phyloP scores from a whole-genome alignment of 768 basidiomycete species.

The Mrakia frigida region DNA sequence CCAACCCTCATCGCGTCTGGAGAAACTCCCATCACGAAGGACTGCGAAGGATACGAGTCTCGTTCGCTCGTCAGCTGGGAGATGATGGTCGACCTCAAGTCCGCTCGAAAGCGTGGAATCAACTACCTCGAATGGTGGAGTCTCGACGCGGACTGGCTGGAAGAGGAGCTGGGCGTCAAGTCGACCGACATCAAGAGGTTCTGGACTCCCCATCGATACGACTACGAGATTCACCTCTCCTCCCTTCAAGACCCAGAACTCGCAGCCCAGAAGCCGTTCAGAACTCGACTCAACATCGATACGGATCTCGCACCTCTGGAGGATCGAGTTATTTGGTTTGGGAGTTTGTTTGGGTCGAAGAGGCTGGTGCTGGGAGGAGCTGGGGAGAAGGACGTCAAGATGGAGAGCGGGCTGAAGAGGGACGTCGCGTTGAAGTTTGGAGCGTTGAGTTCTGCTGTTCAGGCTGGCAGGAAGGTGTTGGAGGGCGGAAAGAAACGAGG shows the following conservation, averaged over 20 bases:
- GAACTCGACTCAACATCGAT: constrained; percentile 38
- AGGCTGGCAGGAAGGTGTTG: constrained; percentile 49
- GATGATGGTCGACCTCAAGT: constrained; percentile 58
- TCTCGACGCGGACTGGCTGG: constrained; percentile 52
- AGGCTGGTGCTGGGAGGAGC: constrained; percentile 51
- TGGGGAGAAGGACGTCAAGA: constrained; percentile 41
- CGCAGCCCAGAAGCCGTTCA: constrained; percentile 37
- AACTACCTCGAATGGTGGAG: constrained; percentile 50
- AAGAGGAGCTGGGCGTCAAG: constrained; percentile 42
- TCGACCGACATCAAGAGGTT: constrained; percentile 50
- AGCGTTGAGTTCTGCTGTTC: constrained; percentile 46
- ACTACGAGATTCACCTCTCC: constrained; percentile 45
- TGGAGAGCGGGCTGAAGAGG: constrained; percentile 48
- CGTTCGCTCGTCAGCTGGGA: constrained; percentile 66
- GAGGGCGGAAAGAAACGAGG: constrained; percentile 42
- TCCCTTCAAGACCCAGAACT: neutral
- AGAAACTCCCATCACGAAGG: constrained; percentile 42
- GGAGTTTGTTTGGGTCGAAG: constrained; percentile 70
- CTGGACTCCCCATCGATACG: constrained; percentile 57
- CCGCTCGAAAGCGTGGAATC: constrained; percentile 10
- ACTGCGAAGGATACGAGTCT: constrained; percentile 56
- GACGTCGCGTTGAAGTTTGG: constrained; percentile 58
- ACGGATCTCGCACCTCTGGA: constrained; percentile 44
- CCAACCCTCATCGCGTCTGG: neutral
- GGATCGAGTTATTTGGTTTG: constrained; percentile 61